These are phyloP conservation scores for Pichia heedii DNA, from an alignment of 805 yeast species.

Conservation along the genomic window DNA sequence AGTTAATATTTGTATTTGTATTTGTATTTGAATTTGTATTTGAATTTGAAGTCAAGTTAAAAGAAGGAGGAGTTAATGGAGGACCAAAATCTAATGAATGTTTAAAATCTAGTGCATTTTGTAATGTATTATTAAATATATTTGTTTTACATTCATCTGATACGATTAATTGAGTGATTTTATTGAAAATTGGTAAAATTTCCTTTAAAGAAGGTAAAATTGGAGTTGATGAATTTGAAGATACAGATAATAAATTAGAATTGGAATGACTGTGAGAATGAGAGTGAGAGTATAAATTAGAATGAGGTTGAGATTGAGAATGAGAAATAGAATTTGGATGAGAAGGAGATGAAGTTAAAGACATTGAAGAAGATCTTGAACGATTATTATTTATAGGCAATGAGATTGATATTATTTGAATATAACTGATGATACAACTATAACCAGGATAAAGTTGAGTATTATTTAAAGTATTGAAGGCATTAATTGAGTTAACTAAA, in stretches of 20 bases:
- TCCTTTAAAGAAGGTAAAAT: not conserved
- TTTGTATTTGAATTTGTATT: too few species aligned
- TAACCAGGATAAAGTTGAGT: slow-evolving; percentile 75
- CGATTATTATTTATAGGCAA: not conserved
- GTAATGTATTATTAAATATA: not conserved
- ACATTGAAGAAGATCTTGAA: not conserved
- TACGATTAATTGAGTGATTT: slow-evolving; percentile 30
- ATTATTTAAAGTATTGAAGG: slow-evolving; percentile 71
- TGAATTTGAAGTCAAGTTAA: too few species aligned
- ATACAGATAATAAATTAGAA: too few species aligned
- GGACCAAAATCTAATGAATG: not conserved
- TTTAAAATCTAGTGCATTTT: not conserved
- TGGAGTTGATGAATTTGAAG: too few species aligned
- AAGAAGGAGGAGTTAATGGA: too few species aligned
- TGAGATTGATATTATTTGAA: not conserved
- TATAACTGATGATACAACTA: slow-evolving; percentile 32
- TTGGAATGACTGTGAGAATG: not conserved
- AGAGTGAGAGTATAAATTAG: slow-evolving; percentile 1
- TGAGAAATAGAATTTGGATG: slow-evolving; percentile 2
- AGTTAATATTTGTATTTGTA: too few species aligned
- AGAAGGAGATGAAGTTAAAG: too few species aligned
- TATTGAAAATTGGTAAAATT: slow-evolving; percentile 18
- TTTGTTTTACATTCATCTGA: not conserved
- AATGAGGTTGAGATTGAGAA: not conserved
- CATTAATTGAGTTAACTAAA: slow-evolving; percentile 68